Percentiles rank a stretch among this genome's conserved stretches.
phyloP scores from a whole-genome alignment of 2,329 filamentous ascomycete genomes.

The Colletotrichum musae region DNA sequence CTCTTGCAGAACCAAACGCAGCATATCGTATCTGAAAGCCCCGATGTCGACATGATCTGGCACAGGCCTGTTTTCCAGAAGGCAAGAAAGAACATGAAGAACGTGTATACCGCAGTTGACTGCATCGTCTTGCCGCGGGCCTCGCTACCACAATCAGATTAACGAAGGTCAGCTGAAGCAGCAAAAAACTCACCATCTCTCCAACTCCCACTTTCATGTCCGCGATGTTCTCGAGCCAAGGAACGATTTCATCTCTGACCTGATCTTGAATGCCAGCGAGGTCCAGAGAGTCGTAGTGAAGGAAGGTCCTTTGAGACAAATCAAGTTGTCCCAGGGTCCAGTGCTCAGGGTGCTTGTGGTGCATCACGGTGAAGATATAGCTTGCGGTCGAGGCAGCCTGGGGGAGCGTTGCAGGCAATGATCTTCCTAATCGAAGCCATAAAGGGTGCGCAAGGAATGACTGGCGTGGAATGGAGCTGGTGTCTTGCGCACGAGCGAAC shows the following conservation, averaged over 20 bases:
- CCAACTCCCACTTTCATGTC: neutral
- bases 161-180: neutral
- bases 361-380: conserved; percentile 33
- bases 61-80: neutral
- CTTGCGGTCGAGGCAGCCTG: conserved; percentile 56
- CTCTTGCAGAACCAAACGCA: neutral
- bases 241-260: neutral
- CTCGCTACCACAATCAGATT: neutral
- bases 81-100: neutral
- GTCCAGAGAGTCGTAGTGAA: conserved; percentile 4
- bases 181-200: neutral
- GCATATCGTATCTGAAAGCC: neutral
- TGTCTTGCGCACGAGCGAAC: neutral
- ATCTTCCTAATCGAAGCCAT: conserved; percentile 63
- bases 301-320: neutral
- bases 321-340: conserved; percentile 9
- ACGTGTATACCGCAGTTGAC: conserved; percentile 6
- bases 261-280: neutral
- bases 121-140: neutral
- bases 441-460: conserved; percentile 49
- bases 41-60: neutral
- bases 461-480: neutral
- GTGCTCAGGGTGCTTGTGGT: neutral
- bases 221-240: neutral
- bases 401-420: conserved; percentile 56